Percentiles rank a stretch among this genome's conserved stretches.
Conservation (phyloP, 164 flowering plant genomes). For the Stephania cephalantha region DNA sequence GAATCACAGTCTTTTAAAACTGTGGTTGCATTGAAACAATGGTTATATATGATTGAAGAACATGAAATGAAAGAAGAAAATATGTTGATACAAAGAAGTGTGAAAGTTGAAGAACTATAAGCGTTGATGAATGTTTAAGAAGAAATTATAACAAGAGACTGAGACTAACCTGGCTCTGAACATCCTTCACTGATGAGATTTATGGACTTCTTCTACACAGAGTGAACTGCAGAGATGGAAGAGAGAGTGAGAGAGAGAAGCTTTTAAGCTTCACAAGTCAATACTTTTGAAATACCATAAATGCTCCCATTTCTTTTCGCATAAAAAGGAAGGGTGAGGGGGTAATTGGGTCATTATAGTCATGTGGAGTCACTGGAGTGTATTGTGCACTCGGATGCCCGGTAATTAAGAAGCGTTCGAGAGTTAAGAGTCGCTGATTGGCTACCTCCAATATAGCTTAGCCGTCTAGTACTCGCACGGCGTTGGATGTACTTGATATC, state of each 20-base stretch:
- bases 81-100: background rate
- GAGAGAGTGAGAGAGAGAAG: background rate
- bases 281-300: background rate
- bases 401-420: too few species aligned
- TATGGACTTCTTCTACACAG: background rate
- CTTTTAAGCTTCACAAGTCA: background rate
- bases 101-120: background rate
- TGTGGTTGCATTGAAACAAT: too few species aligned
- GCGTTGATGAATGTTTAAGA: background rate
- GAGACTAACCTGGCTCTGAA: background rate
- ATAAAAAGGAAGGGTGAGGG: background rate
- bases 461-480: too few species aligned
- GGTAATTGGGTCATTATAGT: background rate
- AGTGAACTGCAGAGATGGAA: background rate
- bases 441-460: too few species aligned
- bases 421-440: too few species aligned
- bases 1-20: too few species aligned
- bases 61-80: background rate
- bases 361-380: background rate
- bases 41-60: background rate
- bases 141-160: background rate
- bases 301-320: background rate
- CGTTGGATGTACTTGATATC: too few species aligned
- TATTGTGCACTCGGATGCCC: too few species aligned
- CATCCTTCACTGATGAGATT: background rate